Base-by-base conservation (phyloP, 208 protist genomes). In the Porcisia hertigi region DNA sequence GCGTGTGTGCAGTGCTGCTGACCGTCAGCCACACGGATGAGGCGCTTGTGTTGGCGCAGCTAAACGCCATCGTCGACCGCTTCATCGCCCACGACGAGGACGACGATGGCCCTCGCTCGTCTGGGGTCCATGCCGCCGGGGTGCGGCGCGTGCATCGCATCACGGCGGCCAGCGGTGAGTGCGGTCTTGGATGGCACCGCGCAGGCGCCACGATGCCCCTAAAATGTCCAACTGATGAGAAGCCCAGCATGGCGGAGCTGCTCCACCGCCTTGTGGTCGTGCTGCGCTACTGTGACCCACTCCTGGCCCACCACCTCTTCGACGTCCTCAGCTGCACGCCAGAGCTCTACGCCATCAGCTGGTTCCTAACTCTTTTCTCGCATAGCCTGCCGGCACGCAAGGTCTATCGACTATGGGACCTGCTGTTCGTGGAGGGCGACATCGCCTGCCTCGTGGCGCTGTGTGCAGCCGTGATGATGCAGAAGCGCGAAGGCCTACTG, bases 301-400 rank as follows among this genome's bases (percentile, higher is more conserved):
- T 89, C 16, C 83, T 99, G n/a, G 94, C 94, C 5, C 47, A 60
- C 30, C 93, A 99, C 78, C 82, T 99, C 45, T 85, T 95, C 45
- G 71, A 90, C 49, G 55, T 80, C 2, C 85, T 98, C 20, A 83
- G 79, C 30, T 98, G 97, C 73, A 81, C 79, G 5, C 89, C 96
- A 12, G 91, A 98, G 59, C 84, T 99, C 11, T 99, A 98, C 82
- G 96, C 98, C n/a, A 98, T 99, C 47, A 84, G 93, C 67, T 99
- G 98, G 98, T 92, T 98, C 60, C 88, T 99, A 5, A 98, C 98
- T 2, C 82, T 98, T 47, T 89, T 97, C 71, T 87, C 92, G 34
- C 93, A 98, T 77, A 80, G 88, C 30, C 79, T 98, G 58, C 94
- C 97, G 2, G 64, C 96, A 1, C 88, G 92, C n/a, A 97, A 98